Base-by-base conservation (phyloP, 169 alveolate species). In the Plasmodium sp. region DNA sequence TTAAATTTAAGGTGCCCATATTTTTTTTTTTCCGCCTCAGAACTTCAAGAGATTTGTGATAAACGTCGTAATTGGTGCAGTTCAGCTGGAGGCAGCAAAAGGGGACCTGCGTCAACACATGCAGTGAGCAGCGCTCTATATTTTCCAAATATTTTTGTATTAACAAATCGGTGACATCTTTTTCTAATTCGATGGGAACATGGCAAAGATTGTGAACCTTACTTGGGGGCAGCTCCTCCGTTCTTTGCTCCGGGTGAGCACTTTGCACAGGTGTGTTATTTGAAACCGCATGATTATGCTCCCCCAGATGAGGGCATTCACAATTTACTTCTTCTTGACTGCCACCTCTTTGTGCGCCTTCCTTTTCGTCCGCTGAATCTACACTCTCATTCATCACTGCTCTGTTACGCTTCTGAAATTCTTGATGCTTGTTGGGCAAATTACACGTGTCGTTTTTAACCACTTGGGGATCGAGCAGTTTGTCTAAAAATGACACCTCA, bases 61-160 rank as follows among this genome's bases (percentile, higher is more conserved):
- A 92, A 71, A 92, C 36, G 45, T 82, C 85, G 58, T 83, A 71
- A 71, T 81, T 73, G 18, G 92, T 92, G 58, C 88, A 92, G 84
- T 92, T 67, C 22, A 92, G 62, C 43, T 92, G 95, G 43, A 92
- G 74, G 31, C 86, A 92, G 62, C 95, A 92, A 83, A 92, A 92
- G 4, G 95, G 95, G 36, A 92, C 95, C 75, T 92, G 95, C 82
- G 95, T 92, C 79, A 92, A 82, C 54, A 92, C 95, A 92, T 92
- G 95, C 48, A 81, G 92, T 33, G 95, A 92, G 33, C 95, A 92
- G 2, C 5, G 74, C 62, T 82, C 86, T 3, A 92, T 81, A 54
- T 82, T 45, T 51, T 81, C 92, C 43, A 92, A 22, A 45, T 92
- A 92, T 72, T 79, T 92, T 12, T 92, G 33, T 92, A 79, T 73